Percentiles rank a stretch among this genome's conserved stretches.
Evolutionary conservation across 2,329 filamentous ascomycete species (phyloP).

Genomic region (Acarospora socialis): DNA sequence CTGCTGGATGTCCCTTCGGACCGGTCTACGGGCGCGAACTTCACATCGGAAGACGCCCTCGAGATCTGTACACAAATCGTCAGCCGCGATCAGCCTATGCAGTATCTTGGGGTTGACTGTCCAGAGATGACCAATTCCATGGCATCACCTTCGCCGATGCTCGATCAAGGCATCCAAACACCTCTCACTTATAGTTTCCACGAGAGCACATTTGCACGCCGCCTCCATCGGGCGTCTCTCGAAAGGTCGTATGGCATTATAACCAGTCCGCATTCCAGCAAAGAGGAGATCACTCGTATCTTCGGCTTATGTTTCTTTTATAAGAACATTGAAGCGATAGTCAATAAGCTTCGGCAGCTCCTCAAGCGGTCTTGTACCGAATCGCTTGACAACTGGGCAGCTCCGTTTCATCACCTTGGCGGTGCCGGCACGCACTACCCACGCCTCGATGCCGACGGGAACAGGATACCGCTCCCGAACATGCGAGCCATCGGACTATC

Average conservation of each 20-base stretch:
- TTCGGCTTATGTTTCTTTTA: constrained; percentile 59
- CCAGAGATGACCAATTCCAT: not conserved
- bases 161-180: constrained; percentile 20
- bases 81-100: no score
- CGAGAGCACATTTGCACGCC: constrained; percentile 55
- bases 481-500: constrained; percentile 11
- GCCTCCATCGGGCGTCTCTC: constrained; percentile 50
- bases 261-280: constrained; percentile 30
- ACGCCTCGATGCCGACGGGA: constrained; percentile 24
- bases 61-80: no score
- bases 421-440: constrained; percentile 54
- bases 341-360: constrained; percentile 24
- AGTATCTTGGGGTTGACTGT: not conserved
- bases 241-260: constrained; percentile 51
- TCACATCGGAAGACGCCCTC: no score
- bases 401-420: constrained; percentile 52
- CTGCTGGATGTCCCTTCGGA: no score
- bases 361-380: constrained; percentile 28
- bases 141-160: constrained; percentile 14
- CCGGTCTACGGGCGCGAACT: no score
- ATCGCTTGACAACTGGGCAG: constrained; percentile 43
- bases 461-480: constrained; percentile 21
- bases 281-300: constrained; percentile 36
- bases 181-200: constrained; percentile 45
- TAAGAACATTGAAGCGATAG: constrained; percentile 26